Evolutionary conservation across 2,329 filamentous ascomycete genomes (phyloP), one percentile per base, ranked within the genome.

Genomic region (Penicillium sp.): DNA sequence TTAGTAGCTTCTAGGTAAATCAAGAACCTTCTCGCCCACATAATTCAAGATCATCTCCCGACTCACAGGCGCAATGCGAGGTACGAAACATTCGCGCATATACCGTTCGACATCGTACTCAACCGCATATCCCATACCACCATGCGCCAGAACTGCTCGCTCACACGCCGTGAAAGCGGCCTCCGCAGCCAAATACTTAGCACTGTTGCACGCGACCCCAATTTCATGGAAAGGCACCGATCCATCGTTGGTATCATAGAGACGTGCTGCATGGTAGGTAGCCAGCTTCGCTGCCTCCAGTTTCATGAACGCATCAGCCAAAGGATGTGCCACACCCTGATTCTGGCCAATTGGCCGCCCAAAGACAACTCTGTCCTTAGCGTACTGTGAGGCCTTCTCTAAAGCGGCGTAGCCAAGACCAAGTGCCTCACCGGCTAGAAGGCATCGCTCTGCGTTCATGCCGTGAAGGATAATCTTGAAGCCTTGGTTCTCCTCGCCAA

Each of bases 381-480:
- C 87, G 62, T 92, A 92, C 18, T 76, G 77, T 0, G 85, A 79
- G 0, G 89, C 88, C 60, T 79, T 84, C 54, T 79, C 76, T 29
- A 86, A 74, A 10, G 84, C 89, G 0, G 86, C 88, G 64, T 94
- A 94, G 0, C 90, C 90, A 0, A 95, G 76, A 0, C 90, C 90
- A 0, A 94, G 79, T 0, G 90, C 89, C 75, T 94, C 90, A 24
- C 89, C 89, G 1, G 89, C 89, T 0, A 92, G 76, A 0, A 92
- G 80, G 67, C 88, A 90, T 2, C 89, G 80, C 70, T 92, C 89
- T 0, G 89, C 88, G 61, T 92, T 92, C 87, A 92, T 90, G 2
- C 89, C 88, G 65, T 90, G 87, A 24, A 92, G 81, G 50, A 92
- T 84, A 53, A 91, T 88, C 66, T 86, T 87, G 79, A 95, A 95